Evolutionary conservation across 2,329 filamentous ascomycete genomes (phyloP).

Genomic region (Alternaria sp.): DNA sequence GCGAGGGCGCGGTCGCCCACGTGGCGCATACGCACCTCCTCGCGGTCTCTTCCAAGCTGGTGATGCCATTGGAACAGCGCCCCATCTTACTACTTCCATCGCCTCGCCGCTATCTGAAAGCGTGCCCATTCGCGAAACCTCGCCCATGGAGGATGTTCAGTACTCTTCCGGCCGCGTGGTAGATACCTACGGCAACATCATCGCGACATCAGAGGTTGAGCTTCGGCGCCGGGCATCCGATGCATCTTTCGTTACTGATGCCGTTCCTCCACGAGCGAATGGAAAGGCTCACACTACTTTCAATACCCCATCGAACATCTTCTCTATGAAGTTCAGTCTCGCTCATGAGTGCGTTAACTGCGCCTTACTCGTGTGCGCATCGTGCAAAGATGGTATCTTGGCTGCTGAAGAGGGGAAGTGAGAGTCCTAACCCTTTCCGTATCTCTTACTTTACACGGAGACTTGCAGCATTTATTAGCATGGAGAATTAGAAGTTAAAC

Average conservation of each 20-base stretch:
- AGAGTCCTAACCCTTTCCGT: background rate
- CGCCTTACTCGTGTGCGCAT: conserved; percentile 28
- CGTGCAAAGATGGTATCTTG: conserved; percentile 23
- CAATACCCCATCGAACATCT: background rate
- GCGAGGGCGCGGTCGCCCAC: background rate
- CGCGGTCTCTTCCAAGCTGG: conserved; percentile 15
- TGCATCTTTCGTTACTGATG: background rate
- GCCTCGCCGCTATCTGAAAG: conserved; percentile 10
- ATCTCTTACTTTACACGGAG: background rate
- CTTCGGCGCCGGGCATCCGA: conserved; percentile 14
- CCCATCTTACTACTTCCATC: conserved; percentile 3
- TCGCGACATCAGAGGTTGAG: conserved; percentile 8
- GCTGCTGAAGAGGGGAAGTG: background rate
- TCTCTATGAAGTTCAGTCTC: conserved; percentile 23
- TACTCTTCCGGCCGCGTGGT: conserved; percentile 8
- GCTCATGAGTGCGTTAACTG: conserved; percentile 35
- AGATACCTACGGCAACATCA: conserved; percentile 28
- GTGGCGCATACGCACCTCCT: conserved; percentile 8
- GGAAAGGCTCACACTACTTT: background rate
- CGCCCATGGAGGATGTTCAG: conserved; percentile 16
- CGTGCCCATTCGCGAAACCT: background rate
- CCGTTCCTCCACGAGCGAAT: background rate
- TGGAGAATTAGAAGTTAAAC: background rate
- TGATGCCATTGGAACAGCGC: conserved; percentile 11
- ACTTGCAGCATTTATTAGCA: background rate